phyloP scores from a whole-genome alignment of 208 protist species.

The Trypanosoma lewisi region DNA sequence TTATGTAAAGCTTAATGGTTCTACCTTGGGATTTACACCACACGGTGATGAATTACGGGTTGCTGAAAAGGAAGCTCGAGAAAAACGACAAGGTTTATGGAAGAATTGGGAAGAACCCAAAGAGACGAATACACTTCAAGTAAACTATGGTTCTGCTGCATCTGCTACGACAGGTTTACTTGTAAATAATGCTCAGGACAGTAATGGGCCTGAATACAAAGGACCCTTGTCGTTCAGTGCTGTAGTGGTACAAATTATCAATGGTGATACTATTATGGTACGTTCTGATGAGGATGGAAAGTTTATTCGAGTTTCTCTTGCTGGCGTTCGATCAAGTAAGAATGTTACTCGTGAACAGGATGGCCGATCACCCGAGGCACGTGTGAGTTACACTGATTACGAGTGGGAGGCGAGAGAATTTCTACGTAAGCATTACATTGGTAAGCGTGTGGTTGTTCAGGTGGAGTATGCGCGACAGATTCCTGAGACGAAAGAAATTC shows the following conservation, averaged over 20 bases:
- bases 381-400: conserved; percentile 85
- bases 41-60: conserved; percentile 44
- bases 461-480: conserved; percentile 85
- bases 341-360: conserved; percentile 80
- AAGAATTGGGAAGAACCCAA: conserved; percentile 37
- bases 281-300: conserved; percentile 49
- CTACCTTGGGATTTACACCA: conserved; percentile 46
- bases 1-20: conserved; percentile 62
- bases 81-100: conserved; percentile 60
- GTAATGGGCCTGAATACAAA: conserved; percentile 47
- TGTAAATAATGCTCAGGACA: conserved; percentile 47
- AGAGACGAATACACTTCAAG: conserved; percentile 3
- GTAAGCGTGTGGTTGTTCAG: conserved; percentile 60
- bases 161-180: conserved; percentile 34
- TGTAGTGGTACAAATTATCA: conserved; percentile 75
- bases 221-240: conserved; percentile 62
- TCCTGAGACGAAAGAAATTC: conserved; percentile 78
- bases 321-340: conserved; percentile 78
- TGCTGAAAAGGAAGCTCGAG: conserved; percentile 61
- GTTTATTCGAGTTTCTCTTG: conserved; percentile 67
- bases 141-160: conserved; percentile 15
- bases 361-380: conserved; percentile 72
- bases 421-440: conserved; percentile 77
- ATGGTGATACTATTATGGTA: conserved; percentile 79
- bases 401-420: conserved; percentile 88